Evolutionary conservation across 129 eudicot genomes (phyloP), one percentile per base, ranked within the genome.

Genomic region (Mikania micrantha): DNA sequence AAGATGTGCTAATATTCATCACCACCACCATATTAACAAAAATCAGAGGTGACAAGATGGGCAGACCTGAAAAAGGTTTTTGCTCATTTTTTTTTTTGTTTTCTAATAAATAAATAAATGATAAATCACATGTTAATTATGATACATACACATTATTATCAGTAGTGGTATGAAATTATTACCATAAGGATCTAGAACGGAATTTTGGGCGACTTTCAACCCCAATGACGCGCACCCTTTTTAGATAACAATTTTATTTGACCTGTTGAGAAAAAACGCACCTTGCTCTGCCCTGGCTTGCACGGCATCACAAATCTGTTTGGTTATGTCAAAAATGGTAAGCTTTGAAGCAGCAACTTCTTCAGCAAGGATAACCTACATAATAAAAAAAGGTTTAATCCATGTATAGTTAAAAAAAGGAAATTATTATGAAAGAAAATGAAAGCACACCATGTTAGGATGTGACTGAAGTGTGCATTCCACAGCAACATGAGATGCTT

Each of bases 391-490:
- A 44, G 8, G 21, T 12, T 65, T 35, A 71, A 60, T 29, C 5
- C 7, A 7, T 4, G 3, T 72, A 19, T 4, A 20, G 16, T 32
- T 13, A 25, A 53, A 53, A 19, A 42, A 5, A 9, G 5, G 36
- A 7, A 8, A 60, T 34, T 24, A 56, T 57, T 25, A 73, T 53
- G 41, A 35, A 78, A 13, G 69, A 9, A 47, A 41, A 48, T 47
- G 39, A 48, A 64, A 45, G 38, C 72, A 17, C 54, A 92, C 96
- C 96, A 85, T 80, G 78, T 93, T 93, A 66, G 99, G 99, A 68
- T 93, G 99, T 10, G 99, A 93, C 73, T 93, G 99, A 39, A 93
- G 95, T 69, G 99, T 86, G 90, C 99, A 93, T 73, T 93, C 99
- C 73, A 93, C 70, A 29, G 99, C 99, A 74, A 93, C 99, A 77